Conservation (phyloP, 2,329 filamentous ascomycete genomes). For the Fusarium sp. region DNA sequence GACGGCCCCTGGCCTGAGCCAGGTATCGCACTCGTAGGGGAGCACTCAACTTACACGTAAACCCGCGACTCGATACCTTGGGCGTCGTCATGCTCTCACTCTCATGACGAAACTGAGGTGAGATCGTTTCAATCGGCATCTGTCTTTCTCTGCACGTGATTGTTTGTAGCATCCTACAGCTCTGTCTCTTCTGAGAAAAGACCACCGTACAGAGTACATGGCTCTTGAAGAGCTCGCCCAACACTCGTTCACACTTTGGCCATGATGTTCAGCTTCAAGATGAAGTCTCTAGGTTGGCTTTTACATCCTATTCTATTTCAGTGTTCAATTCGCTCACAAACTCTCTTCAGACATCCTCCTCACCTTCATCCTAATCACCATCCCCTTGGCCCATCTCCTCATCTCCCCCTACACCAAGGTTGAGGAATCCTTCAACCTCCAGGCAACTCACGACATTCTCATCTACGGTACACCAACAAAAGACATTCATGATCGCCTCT, state of each 20-base stretch:
- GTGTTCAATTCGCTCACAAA: conserved; percentile 5
- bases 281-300: conserved; percentile 40
- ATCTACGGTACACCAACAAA: conserved; percentile 81
- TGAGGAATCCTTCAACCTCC: conserved; percentile 98
- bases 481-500: conserved; percentile 69
- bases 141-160: neutral
- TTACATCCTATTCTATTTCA: neutral
- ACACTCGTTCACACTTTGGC: neutral
- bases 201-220: neutral
- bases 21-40: neutral
- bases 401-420: conserved; percentile 94
- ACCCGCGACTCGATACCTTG: neutral
- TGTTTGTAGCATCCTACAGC: neutral
- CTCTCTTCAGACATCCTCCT: conserved; percentile 43
- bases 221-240: conserved; percentile 10
- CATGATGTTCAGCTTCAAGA: conserved; percentile 32
- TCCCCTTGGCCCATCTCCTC: conserved; percentile 79
- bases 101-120: neutral
- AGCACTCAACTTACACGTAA: neutral
- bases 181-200: neutral
- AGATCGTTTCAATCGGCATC: neutral
- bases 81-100: neutral
- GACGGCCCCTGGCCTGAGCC: conserved; percentile 30
- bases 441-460: conserved; percentile 92
- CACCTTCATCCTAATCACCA: conserved; percentile 60